Evolutionary conservation across 2,329 filamentous ascomycete species (phyloP), one percentile per base, ranked within the genome.

Genomic region (Cladosporium halotolerans): DNA sequence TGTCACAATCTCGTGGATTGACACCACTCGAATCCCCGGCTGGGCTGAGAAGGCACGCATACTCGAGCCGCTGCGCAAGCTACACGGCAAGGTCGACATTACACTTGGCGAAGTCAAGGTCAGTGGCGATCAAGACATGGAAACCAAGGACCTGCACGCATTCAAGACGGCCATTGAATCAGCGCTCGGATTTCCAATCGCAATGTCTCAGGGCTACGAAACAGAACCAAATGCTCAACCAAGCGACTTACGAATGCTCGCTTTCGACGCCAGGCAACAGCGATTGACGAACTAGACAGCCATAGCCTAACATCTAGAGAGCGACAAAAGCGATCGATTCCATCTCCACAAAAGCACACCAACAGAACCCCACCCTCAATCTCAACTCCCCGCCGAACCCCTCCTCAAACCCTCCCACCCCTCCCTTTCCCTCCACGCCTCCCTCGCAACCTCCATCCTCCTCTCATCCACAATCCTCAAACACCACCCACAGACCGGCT

Each of bases 1-100:
- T 1, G 58, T 70, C 3, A 56, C 55, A 4, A 62, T 70, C 11
- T 63, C 61, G 45, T 70, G 66, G 66, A 59, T 62, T 7, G 68
- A 70, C 53, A 65, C 62, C 13, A 67, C 65, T 0, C 47, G 56
- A 1, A 62, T 59, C 3, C 58, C 59, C 2, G 56, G 54, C 8
- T 63, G 62, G 60, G 52, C 56, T 19, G 60, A 64, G 52, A 68
- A 68, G 47, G 58, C 55, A 9, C 58, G 55, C 23, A 64, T 66
- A 9, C 47, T 67, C n/a, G 54, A 56, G 39, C 59, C 61, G 1
- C 51, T 66, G 45, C 42, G 46, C 36, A 53, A 54, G 32, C 40
- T 67, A 13, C 48, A 43, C 28, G 54, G 54, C 9, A 43, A 31
- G 9, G 48, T 36, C 1, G 43, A 44, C 10, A 45, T 51, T 4